Percentiles rank a stretch among this genome's conserved stretches.
phyloP scores from a whole-genome alignment of 345 rosid genomes.

The Gossypium arboreum region DNA sequence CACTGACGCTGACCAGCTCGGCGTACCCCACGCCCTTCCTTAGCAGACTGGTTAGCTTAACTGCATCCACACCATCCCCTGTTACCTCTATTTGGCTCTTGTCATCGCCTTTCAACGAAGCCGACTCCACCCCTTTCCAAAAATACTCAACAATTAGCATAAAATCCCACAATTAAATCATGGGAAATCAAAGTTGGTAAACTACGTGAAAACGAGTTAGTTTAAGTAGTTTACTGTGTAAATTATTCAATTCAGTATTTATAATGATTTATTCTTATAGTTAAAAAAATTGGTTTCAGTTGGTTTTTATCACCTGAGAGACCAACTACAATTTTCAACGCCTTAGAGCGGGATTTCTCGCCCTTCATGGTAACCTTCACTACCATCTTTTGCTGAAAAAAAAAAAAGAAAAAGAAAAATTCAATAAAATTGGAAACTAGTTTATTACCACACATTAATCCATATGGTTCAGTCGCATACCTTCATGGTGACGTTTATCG shows the following conservation, averaged over 20 bases:
- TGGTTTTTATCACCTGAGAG: constrained; percentile 14
- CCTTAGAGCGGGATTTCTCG: constrained; percentile 21
- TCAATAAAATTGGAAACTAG: neutral
- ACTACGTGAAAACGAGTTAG: too few relatives aligned
- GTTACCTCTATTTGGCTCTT: constrained; percentile 48
- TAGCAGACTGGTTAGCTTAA: constrained; percentile 20
- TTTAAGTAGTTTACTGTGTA: too few relatives aligned
- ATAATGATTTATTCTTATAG: too few relatives aligned
- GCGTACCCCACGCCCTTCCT: constrained; percentile 42
- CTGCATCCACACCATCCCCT: constrained; percentile 37
- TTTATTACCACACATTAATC: neutral
- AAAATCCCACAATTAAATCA: neutral
- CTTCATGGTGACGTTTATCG: constrained; percentile 8
- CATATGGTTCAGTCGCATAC: neutral
- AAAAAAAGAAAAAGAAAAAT: neutral
- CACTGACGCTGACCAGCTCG: constrained; percentile 33
- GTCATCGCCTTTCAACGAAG: constrained; percentile 37
- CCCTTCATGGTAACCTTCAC: constrained; percentile 25
- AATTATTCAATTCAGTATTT: too few relatives aligned
- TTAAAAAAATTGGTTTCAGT: too few relatives aligned
- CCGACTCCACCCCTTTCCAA: constrained; percentile 38
- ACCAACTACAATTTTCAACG: constrained; percentile 21
- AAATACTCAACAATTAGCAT: neutral
- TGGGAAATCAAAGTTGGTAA: too few relatives aligned
- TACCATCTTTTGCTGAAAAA: constrained; percentile 25